phyloP scores from a whole-genome alignment of 768 basidiomycete genomes.

The Amanita inopinata region DNA sequence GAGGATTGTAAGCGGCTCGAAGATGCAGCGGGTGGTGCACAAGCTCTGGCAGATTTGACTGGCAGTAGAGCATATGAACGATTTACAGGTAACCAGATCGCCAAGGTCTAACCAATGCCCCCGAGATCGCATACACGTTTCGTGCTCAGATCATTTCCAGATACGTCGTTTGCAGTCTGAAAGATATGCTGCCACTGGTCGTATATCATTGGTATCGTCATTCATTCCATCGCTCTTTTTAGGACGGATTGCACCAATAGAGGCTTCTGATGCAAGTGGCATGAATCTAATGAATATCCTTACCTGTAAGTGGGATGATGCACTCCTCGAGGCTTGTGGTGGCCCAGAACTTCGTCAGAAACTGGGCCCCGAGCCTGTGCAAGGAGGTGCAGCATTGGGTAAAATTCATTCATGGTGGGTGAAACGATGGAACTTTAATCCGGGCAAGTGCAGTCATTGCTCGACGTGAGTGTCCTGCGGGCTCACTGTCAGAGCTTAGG shows the following conservation, averaged over 20 bases:
- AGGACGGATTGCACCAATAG: slow-evolving; percentile 68
- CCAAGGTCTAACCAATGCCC: slow-evolving; percentile 35
- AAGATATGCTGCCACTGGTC: slow-evolving; percentile 47
- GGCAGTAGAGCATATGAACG: slow-evolving; percentile 82
- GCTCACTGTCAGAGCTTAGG: slow-evolving; percentile 27
- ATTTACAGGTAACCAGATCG: slow-evolving; percentile 83
- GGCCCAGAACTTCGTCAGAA: slow-evolving; percentile 58
- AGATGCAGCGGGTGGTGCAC: slow-evolving; percentile 55
- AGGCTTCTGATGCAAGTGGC: slow-evolving; percentile 83
- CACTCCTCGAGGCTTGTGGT: slow-evolving; percentile 57
- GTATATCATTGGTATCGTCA: slow-evolving; percentile 74
- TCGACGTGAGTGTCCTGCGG: not conserved
- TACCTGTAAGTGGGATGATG: slow-evolving; percentile 64
- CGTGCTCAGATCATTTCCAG: slow-evolving; percentile 22
- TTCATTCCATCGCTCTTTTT: slow-evolving; percentile 80
- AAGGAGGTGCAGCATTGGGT: slow-evolving; percentile 60
- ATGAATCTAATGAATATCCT: slow-evolving; percentile 84
- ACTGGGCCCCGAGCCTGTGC: slow-evolving; percentile 69
- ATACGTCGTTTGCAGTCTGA: slow-evolving; percentile 44
- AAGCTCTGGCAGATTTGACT: slow-evolving; percentile 62
- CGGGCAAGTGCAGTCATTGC: slow-evolving; percentile 29
- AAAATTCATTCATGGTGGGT: slow-evolving; percentile 63
- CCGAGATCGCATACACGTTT: not conserved
- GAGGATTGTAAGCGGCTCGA: slow-evolving; percentile 65
- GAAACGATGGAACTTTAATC: slow-evolving; percentile 62